phyloP scores from a whole-genome alignment of 768 basidiomycete genomes.

The Termitomyces sp. region DNA sequence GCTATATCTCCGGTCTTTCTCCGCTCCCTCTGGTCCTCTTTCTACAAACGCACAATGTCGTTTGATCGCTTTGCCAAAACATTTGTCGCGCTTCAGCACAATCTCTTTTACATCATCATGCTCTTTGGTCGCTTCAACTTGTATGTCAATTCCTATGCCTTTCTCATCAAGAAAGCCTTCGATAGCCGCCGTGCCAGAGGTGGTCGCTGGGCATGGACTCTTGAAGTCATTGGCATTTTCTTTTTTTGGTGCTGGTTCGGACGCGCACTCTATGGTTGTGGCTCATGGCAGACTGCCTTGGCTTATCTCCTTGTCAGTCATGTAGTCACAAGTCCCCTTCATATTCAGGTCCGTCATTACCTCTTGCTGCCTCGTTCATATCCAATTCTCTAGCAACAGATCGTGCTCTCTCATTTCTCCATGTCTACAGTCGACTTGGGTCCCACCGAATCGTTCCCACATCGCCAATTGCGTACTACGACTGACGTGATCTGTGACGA shows the following conservation, averaged over 20 bases:
- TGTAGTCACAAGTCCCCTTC: conserved; percentile 81
- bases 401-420: conserved; percentile 96
- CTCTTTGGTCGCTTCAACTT: conserved; percentile 93
- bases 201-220: conserved; percentile 70
- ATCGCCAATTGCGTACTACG: conserved; percentile 95
- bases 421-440: conserved; percentile 92
- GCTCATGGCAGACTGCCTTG: conserved; percentile 63
- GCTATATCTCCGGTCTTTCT: conserved; percentile 90
- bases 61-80: conserved; percentile 66
- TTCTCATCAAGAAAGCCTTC: conserved; percentile 60
- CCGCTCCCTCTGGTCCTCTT: conserved; percentile 84
- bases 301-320: conserved; percentile 82
- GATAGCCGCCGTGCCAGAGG: conserved; percentile 61
- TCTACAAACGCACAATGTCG: conserved; percentile 83
- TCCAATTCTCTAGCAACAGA: conserved; percentile 34
- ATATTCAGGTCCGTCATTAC: conserved; percentile 70
- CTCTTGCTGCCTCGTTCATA: neutral
- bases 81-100: conserved; percentile 79
- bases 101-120: conserved; percentile 88
- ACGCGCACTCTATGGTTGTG: conserved; percentile 61
- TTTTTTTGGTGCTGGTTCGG: conserved; percentile 92
- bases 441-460: conserved; percentile 85
- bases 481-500: conserved; percentile 89
- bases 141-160: conserved; percentile 80
- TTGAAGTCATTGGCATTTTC: conserved; percentile 70